These are phyloP conservation scores for Lanmaoa rubissima DNA, from an alignment of 768 basidiomycete species.

Conservation along the genomic window DNA sequence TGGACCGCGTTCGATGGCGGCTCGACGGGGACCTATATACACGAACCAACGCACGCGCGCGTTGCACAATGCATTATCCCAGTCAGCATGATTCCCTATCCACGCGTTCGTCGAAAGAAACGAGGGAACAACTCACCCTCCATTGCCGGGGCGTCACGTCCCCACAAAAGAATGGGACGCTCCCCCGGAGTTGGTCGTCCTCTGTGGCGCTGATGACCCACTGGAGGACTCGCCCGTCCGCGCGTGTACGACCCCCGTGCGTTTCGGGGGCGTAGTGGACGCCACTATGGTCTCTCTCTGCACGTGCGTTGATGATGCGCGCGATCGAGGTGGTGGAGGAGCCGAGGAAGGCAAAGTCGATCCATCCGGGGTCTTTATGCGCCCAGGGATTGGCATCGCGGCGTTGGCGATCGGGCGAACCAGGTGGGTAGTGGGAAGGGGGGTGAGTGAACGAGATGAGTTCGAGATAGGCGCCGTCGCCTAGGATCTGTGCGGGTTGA, in stretches of 20 bases:
- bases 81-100: background rate
- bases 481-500: constrained; percentile 15
- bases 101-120: background rate
- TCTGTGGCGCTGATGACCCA: constrained; percentile 55
- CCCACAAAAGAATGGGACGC: constrained; percentile 71
- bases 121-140: constrained; percentile 42
- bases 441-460: constrained; percentile 65
- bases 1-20: constrained; percentile 49
- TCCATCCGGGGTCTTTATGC: constrained; percentile 56
- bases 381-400: constrained; percentile 57
- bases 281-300: constrained; percentile 36
- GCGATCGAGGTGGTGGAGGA: constrained; percentile 46
- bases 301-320: constrained; percentile 53
- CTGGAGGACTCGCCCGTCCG: constrained; percentile 53
- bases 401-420: constrained; percentile 41
- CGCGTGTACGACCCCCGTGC: constrained; percentile 52
- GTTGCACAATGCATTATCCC: no score
- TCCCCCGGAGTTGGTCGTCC: constrained; percentile 26
- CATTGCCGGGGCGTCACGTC: constrained; percentile 61
- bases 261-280: constrained; percentile 45
- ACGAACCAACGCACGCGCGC: background rate
- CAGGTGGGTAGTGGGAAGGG: constrained; percentile 49
- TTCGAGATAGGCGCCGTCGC: constrained; percentile 63
- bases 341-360: constrained; percentile 64
- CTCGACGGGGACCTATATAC: constrained; percentile 46